A percentile compares a stretch with the other conserved stretches of the same genome.
Evolutionary conservation across 148 eudicot species (phyloP).

Genomic region (Tetragonia tetragonoides): DNA sequence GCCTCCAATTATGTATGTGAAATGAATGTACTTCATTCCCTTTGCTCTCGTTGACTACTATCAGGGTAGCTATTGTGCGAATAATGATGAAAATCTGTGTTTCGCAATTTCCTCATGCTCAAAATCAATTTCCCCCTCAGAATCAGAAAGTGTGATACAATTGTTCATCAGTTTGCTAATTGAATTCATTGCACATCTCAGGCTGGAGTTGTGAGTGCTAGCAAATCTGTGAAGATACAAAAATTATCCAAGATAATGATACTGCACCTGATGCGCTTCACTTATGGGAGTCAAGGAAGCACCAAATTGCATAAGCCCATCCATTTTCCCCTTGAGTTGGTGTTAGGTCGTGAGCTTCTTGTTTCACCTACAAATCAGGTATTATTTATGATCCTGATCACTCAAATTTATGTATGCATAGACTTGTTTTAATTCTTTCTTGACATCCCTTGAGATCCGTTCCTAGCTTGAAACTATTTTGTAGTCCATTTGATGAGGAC

Average conservation of each 20-base stretch:
- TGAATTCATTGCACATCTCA: constrained; percentile 28
- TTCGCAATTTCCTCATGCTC: background rate
- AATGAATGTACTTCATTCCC: no score
- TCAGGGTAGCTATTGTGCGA: background rate
- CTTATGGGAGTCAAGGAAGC: constrained; percentile 88
- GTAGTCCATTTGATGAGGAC: background rate
- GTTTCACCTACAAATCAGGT: constrained; percentile 70
- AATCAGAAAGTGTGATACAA: background rate
- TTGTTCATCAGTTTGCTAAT: background rate
- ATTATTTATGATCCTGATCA: constrained; percentile 5
- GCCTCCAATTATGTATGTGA: background rate
- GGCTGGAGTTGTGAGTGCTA: constrained; percentile 85
- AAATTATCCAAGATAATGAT: constrained; percentile 81
- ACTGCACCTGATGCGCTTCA: constrained; percentile 92
- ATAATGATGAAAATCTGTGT: background rate
- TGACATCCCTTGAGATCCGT: background rate
- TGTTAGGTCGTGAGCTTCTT: constrained; percentile 70
- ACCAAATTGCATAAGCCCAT: constrained; percentile 80
- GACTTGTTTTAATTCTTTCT: background rate
- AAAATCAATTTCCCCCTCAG: background rate
- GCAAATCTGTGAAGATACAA: constrained; percentile 75
- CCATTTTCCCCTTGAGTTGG: constrained; percentile 76
- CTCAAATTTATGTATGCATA: background rate
- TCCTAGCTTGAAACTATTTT: background rate
- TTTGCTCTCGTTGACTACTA: background rate